Evolutionary conservation across 2,329 filamentous ascomycete species (phyloP), one percentile per base, ranked within the genome.

Genomic region (Neopestalotiopsis clavispora): DNA sequence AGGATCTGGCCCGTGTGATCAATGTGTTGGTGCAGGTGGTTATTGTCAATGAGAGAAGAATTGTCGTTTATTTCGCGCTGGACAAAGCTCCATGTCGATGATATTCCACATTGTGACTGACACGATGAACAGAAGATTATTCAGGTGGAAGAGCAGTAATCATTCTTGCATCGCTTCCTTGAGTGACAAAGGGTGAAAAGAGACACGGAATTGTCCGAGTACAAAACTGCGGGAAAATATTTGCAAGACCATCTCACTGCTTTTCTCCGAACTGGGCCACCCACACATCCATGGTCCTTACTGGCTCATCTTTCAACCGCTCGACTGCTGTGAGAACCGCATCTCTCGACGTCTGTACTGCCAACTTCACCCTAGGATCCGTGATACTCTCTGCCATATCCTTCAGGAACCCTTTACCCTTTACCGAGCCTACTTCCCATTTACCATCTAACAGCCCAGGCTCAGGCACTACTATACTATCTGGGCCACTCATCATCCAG

Each of bases 261-360:
- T 12, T 28, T 13, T 64, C 61, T 12, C 13, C 40, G 17, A 64
- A 64, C 7, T 28, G n/a, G 20, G 61, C 64, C 23, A 75, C 73
- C 82, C 83, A 85, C 20, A 82, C 80, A 76, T 84, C 82, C 82
- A 84, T 84, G 28, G 78, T 80, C 66, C 76, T 76, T 28, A 80
- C 76, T 38, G 74, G 74, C 32, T 66, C 75, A 2, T 78, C 78
- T 0, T 75, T 76, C 38, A 76, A 69, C 3, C 70, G 74, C 6
- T 71, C 74, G n/a, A 79, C 65, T 0, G 77, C 75, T 7, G 72
- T 74, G 38, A 78, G 59, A 4, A 78, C 73, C 10, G 80, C 79
- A 61, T 82, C 79, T 61, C 78, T 73, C 9, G 75, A 72, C 1
- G 80, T 75, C 10, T 69, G 59, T 57, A 81, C 69, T 40, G 79